These are phyloP conservation scores for Botrytis tulipae DNA, from an alignment of 2,329 filamentous ascomycete species.

Conservation along the genomic window DNA sequence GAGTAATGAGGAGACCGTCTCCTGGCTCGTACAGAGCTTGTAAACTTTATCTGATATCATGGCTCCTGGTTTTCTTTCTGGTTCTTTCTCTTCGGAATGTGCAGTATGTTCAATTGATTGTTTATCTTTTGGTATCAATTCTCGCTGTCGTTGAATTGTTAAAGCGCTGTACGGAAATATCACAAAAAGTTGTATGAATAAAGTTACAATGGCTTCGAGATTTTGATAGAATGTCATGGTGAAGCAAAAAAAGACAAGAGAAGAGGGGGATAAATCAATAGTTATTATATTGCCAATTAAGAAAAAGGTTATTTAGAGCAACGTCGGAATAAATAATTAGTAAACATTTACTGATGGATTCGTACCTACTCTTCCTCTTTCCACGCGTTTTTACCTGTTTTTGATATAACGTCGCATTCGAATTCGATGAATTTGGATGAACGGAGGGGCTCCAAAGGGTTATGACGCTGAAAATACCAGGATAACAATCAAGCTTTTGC, in stretches of 20 bases:
- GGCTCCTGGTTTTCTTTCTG: background rate
- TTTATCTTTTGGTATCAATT: slow-evolving; percentile 1
- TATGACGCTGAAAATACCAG: slow-evolving; percentile 22
- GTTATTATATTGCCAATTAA: background rate
- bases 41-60: slow-evolving; percentile 49
- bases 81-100: background rate
- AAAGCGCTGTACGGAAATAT: slow-evolving; percentile 38
- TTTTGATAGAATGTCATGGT: slow-evolving; percentile 24
- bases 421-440: background rate
- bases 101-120: slow-evolving; percentile 7
- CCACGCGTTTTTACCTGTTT: background rate
- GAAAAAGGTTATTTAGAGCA: background rate
- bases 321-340: background rate
- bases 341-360: background rate
- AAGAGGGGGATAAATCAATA: background rate
- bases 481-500: slow-evolving; percentile 29
- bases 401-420: background rate
- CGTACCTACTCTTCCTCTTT: background rate
- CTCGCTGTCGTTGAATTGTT: slow-evolving; percentile 34
- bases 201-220: slow-evolving; percentile 25
- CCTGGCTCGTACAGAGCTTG: slow-evolving; percentile 50
- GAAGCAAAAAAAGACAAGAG: background rate
- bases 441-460: background rate
- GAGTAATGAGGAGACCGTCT: slow-evolving; percentile 58
- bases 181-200: slow-evolving; percentile 37